Evolutionary conservation across 148 eudicot species (phyloP).

Genomic region (Spergularia bocconei): DNA sequence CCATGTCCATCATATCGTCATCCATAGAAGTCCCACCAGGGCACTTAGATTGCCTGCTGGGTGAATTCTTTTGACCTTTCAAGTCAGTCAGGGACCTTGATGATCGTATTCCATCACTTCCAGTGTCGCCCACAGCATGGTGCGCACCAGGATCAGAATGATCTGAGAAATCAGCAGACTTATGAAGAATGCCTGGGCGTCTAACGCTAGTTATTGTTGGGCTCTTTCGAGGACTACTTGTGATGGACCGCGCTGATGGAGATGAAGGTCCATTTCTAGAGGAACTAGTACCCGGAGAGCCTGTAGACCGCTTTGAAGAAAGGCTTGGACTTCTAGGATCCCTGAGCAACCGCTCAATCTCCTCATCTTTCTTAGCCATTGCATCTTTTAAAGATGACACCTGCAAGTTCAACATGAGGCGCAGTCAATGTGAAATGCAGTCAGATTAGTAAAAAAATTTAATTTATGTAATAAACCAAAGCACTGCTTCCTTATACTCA

Average conservation of each 20-base stretch:
- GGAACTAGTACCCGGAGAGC: slow-evolving; percentile 29
- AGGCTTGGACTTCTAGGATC: slow-evolving; percentile 33
- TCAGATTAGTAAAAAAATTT: not conserved
- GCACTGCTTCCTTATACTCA: not conserved
- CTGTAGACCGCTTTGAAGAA: slow-evolving; percentile 30
- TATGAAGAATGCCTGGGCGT: slow-evolving; percentile 28
- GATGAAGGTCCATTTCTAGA: slow-evolving; percentile 40
- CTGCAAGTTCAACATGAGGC: slow-evolving; percentile 21
- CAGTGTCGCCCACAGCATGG: slow-evolving; percentile 7
- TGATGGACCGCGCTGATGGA: slow-evolving; percentile 34
- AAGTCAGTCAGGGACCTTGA: slow-evolving; percentile 35
- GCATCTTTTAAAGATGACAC: slow-evolving; percentile 43
- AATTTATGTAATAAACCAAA: not conserved
- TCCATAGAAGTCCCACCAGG: slow-evolving; percentile 26
- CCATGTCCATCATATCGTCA: slow-evolving; percentile 22
- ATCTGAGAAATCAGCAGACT: slow-evolving; percentile 33
- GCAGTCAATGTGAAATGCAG: not conserved
- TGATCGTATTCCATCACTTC: slow-evolving; percentile 22
- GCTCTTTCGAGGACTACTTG: slow-evolving; percentile 29
- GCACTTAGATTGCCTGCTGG: slow-evolving; percentile 16
- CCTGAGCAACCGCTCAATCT: slow-evolving; percentile 36
- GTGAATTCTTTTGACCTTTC: slow-evolving; percentile 26
- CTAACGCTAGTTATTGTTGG: slow-evolving; percentile 24
- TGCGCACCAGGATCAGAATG: slow-evolving; percentile 26
- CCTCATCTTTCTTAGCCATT: slow-evolving; percentile 42